Conservation (phyloP, 2,329 filamentous ascomycete species). For the Cercospora canescens region DNA sequence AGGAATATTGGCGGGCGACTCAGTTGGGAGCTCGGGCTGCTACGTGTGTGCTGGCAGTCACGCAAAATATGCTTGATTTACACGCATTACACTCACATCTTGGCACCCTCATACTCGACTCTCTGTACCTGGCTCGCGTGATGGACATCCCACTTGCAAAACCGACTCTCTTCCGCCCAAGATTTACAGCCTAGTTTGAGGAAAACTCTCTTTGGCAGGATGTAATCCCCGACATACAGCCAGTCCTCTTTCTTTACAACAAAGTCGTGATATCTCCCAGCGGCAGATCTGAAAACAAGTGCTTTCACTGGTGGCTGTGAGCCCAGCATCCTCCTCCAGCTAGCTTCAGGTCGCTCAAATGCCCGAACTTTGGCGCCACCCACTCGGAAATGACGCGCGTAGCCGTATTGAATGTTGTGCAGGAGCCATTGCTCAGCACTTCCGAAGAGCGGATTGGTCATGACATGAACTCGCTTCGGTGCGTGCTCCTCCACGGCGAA, state of each 20-base stretch:
- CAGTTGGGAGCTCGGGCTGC: background rate
- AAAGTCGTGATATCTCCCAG: background rate
- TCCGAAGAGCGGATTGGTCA: background rate
- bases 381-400: background rate
- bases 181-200: background rate
- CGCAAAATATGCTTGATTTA: background rate
- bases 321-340: slow-evolving; percentile 11
- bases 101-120: background rate
- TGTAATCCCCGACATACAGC: background rate
- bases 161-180: background rate
- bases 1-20: background rate
- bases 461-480: background rate
- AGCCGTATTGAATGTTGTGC: background rate
- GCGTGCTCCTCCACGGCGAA: background rate
- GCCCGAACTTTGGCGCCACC: background rate
- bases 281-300: background rate
- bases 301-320: slow-evolving; percentile 4
- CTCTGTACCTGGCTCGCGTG: background rate
- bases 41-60: background rate
- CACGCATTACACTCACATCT: background rate
- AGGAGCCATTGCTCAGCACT: background rate
- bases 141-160: background rate
- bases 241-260: background rate
- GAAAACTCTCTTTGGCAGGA: background rate
- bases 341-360: background rate